Evolutionary conservation across 441 rosid species (phyloP), one percentile per base, ranked within the genome.

Genomic region (Adansonia rubrostipa): DNA sequence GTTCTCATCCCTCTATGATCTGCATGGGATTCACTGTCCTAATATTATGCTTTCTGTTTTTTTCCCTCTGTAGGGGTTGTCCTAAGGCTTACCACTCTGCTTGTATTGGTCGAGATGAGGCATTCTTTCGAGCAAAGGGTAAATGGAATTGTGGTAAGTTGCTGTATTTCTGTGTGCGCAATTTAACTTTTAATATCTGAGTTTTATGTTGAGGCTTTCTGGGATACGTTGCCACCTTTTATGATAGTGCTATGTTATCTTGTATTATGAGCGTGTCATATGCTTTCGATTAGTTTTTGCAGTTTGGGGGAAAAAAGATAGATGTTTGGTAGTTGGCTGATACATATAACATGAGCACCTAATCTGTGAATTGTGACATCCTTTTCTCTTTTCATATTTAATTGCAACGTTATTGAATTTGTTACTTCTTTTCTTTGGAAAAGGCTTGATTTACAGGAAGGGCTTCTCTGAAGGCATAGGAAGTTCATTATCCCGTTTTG

Each of bases 121-220:
- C 92, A 45, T 95, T 95, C 85, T 95, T 95, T 80, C 93, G 77
- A 71, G 62, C 98, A 5, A 91, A 86, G 86, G 97, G 95, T 57
- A 87, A 88, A 77, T 95, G 99, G 99, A 92, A 93, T 84, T 95
- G 99, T 74, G 99, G 99, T 95, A 85, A 87, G 97, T 78, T 77
- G 19, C 17, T 47, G 33, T 42, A 19, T 40, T 33, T 33, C 36
- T 33, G 14, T 2, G 48, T 72, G 76, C 6, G 0, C 48, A 28
- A 45, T 61, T 62, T 19, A 13, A 40, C 51, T 60, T 24, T 2
- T 57, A 15, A 11, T 42, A 44, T 60, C 20, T 42, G 56, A 19
- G 68, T 74, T 58, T 28, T 74, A 44, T 45, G 44, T 58, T 44
- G 0, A 20, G 42, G 42, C 2, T 33, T 72, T 71, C 9, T 71